Percentiles rank a stretch among this genome's conserved stretches.
Conservation (phyloP, 805 yeast species). For the Priceomyces castillae region DNA sequence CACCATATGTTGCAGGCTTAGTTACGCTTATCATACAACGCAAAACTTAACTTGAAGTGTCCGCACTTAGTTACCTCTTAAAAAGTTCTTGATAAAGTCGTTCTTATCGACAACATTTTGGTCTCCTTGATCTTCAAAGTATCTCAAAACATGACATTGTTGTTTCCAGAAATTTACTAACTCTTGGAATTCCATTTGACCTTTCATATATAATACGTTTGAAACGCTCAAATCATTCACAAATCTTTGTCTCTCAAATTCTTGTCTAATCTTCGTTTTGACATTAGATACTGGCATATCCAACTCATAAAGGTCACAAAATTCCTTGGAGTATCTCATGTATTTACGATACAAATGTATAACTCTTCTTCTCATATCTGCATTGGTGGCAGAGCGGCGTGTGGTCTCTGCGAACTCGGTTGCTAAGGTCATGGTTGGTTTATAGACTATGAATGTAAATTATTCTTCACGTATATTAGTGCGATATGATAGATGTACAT, state of each 20-base stretch:
- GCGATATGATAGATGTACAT: constrained; percentile 13
- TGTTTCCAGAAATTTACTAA: constrained; percentile 89
- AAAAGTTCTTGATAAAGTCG: constrained; percentile 69
- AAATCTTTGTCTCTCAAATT: constrained; percentile 80
- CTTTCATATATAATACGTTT: constrained; percentile 73
- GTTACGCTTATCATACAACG: background rate
- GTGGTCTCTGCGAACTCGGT: constrained; percentile 86
- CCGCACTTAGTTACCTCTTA: constrained; percentile 49
- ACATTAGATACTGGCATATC: constrained; percentile 76
- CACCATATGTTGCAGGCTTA: background rate
- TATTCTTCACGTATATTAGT: constrained; percentile 15
- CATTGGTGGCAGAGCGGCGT: constrained; percentile 56
- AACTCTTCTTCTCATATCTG: constrained; percentile 62
- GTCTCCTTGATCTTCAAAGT: constrained; percentile 65
- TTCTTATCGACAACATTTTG: constrained; percentile 55
- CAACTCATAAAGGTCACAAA: constrained; percentile 64
- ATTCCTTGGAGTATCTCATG: constrained; percentile 57
- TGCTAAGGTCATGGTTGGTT: constrained; percentile 53
- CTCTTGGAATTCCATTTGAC: constrained; percentile 90
- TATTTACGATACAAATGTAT: constrained; percentile 71
- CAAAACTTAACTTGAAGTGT: no score
- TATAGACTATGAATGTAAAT: no score
- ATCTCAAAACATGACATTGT: constrained; percentile 78
- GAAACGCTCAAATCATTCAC: constrained; percentile 63
- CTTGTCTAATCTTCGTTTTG: constrained; percentile 83